Conservation (phyloP, 139 green algal species). For the Zygnema circumcarinatum region DNA sequence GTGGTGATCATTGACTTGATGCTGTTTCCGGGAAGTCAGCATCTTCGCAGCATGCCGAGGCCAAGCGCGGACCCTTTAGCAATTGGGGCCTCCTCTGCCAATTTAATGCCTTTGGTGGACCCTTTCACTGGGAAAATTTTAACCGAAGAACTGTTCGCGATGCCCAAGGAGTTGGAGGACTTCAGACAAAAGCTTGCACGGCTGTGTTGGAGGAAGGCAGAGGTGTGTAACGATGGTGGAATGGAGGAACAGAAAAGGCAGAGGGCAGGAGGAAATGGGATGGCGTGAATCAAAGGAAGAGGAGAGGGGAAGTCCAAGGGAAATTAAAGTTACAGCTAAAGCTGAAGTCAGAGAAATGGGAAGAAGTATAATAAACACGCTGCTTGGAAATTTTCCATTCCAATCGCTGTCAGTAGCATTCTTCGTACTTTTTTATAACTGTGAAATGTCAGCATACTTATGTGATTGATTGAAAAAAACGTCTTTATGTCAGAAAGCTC, state of each 20-base stretch:
- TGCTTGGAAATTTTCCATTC: no score
- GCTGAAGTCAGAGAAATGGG: no score
- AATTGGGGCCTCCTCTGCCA: slow-evolving; percentile 1
- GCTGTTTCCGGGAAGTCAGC: slow-evolving; percentile 24
- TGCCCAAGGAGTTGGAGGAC: slow-evolving; percentile 16
- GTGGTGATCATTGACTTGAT: slow-evolving; percentile 48
- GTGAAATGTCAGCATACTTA: no score
- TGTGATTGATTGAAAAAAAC: no score
- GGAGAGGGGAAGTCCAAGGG: no score
- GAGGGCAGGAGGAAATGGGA: background rate
- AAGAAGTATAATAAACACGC: no score
- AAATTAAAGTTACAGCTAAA: no score
- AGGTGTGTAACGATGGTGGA: background rate
- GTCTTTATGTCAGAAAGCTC: no score
- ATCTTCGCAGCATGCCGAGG: background rate
- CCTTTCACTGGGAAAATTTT: background rate
- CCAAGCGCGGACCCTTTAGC: slow-evolving; percentile 7
- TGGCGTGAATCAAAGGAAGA: no score
- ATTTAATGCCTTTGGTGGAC: background rate
- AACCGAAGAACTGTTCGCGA: background rate
- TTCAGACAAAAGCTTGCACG: background rate
- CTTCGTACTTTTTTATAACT: no score
- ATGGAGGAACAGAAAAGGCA: slow-evolving; percentile 4
- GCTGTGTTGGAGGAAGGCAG: background rate
- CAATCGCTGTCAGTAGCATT: no score